phyloP scores from a whole-genome alignment of 2,329 filamentous ascomycete genomes.

The Nemania sp. region DNA sequence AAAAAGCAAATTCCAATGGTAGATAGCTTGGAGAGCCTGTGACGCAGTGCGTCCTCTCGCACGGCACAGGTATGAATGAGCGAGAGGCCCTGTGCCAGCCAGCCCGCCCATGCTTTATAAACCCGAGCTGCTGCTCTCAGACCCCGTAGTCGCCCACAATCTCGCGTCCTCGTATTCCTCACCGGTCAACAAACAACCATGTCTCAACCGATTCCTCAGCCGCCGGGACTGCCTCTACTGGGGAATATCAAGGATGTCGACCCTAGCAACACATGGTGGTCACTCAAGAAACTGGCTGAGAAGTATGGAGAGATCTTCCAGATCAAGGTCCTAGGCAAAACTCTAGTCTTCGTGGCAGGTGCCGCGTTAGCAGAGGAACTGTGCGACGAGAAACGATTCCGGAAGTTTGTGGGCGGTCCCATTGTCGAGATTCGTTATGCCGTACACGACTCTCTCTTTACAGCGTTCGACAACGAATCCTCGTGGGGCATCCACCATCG shows the following conservation, averaged over 20 bases:
- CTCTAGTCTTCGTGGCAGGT: conserved; percentile 49
- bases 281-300: conserved; percentile 52
- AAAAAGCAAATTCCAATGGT: conserved; percentile 21
- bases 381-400: conserved; percentile 58
- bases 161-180: background rate
- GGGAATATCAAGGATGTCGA: conserved; percentile 58
- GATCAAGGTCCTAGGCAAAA: conserved; percentile 47
- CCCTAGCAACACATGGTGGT: conserved; percentile 54
- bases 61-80: conserved; percentile 6
- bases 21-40: conserved; percentile 14
- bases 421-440: conserved; percentile 56
- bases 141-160: background rate
- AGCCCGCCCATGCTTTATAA: conserved; percentile 19
- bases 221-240: conserved; percentile 54
- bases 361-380: conserved; percentile 49
- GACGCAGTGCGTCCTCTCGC: conserved; percentile 15
- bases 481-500: conserved; percentile 57
- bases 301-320: conserved; percentile 54
- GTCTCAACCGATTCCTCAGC: conserved; percentile 55
- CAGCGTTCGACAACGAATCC: conserved; percentile 53
- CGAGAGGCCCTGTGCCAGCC: conserved; percentile 1
- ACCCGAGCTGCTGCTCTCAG: conserved; percentile 7
- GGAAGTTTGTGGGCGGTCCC: conserved; percentile 58
- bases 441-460: conserved; percentile 58
- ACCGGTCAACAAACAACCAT: conserved; percentile 30